These are phyloP conservation scores for Kwoniella sp. DNA, from an alignment of 768 basidiomycete species.

Conservation along the genomic window DNA sequence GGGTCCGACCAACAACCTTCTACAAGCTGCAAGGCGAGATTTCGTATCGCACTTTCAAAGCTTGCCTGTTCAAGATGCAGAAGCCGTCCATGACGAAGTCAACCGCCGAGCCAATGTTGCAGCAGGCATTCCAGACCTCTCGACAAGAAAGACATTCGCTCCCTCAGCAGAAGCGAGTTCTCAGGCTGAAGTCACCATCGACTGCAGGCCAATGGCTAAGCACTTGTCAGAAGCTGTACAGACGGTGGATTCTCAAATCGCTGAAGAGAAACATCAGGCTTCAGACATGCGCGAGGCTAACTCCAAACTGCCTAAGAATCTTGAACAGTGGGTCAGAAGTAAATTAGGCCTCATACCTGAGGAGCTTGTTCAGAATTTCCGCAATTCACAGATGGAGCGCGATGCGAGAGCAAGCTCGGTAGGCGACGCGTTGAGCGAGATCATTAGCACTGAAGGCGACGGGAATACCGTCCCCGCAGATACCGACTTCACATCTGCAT, in stretches of 20 bases:
- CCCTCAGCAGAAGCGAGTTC: too few relatives aligned
- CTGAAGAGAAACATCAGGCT: neutral
- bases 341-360: neutral
- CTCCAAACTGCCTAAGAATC: neutral
- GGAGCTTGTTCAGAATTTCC: too few relatives aligned
- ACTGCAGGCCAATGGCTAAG: neutral
- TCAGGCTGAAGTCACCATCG: neutral
- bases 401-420: neutral
- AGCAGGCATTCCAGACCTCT: neutral
- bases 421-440: neutral
- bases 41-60: neutral
- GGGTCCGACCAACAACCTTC: neutral
- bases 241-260: neutral
- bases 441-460: neutral
- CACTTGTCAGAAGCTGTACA: neutral
- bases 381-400: too few relatives aligned
- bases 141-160: neutral
- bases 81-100: neutral
- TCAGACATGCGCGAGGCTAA: neutral
- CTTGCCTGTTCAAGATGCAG: neutral
- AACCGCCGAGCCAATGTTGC: neutral
- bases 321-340: neutral
- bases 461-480: neutral
- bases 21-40: neutral
- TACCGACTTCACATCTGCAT: neutral